phyloP scores from a whole-genome alignment of 495 filamentous ascomycete genomes.

The Lasiosphaeriaceae sp. region DNA sequence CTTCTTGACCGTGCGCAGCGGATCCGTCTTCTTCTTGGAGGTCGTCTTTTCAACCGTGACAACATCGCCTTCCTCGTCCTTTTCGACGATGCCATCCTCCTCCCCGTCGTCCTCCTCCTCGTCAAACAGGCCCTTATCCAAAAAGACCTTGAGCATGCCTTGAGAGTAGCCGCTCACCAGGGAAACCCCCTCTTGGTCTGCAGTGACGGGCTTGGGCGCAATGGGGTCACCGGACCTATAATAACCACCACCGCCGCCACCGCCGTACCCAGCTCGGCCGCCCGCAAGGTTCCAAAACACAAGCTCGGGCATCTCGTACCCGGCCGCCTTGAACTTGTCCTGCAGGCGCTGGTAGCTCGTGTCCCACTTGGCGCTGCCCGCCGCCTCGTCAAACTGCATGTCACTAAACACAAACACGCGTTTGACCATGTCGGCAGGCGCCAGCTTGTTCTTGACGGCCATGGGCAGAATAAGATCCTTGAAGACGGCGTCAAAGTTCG shows the following conservation, averaged over 20 bases:
- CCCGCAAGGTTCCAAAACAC: conserved; percentile 50
- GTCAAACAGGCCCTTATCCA: conserved; percentile 38
- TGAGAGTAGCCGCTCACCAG: conserved; percentile 46
- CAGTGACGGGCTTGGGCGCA: conserved; percentile 40
- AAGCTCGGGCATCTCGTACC: conserved; percentile 46
- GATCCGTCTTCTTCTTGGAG: conserved; percentile 30
- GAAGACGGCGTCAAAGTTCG: conserved; percentile 45
- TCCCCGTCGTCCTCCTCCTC: conserved; percentile 33
- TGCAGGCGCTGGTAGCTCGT: conserved; percentile 40
- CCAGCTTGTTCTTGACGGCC: conserved; percentile 35
- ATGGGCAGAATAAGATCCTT: conserved; percentile 40
- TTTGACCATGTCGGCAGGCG: conserved; percentile 45
- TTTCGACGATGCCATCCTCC: conserved; percentile 19
- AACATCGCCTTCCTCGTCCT: conserved; percentile 24
- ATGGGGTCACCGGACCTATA: conserved; percentile 15
- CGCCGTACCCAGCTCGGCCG: conserved; percentile 21
- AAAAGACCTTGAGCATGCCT: conserved; percentile 46
- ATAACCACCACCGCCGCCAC: conserved; percentile 6
- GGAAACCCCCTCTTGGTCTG: conserved; percentile 29
- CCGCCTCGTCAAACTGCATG: conserved; percentile 44
- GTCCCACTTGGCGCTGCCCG: conserved; percentile 16
- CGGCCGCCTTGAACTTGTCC: conserved; percentile 30
- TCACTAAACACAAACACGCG: conserved; percentile 47
- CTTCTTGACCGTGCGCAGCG: conserved; percentile 36
- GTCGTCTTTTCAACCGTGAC: conserved; percentile 1